Base-by-base conservation (phyloP, 257 asterid genomes). In the Asclepias syriaca region DNA sequence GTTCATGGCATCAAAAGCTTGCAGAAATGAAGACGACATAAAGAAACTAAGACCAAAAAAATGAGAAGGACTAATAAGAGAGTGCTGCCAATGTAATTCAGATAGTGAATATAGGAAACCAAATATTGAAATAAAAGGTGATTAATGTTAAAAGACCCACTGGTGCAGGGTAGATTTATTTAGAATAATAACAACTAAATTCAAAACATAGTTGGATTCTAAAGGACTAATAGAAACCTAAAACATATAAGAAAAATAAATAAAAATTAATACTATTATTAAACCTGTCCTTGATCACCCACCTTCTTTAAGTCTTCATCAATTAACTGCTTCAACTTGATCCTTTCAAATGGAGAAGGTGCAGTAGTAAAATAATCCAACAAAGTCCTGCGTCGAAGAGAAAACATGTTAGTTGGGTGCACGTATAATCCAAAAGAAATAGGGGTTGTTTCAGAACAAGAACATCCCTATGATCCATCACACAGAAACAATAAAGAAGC, bases 291-390 rank as follows among this genome's bases (percentile, higher is more conserved):
- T 16, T 10, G 27, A 40, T 37, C 57, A 19, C 70, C 15, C 88
- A 94, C 98, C 91, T 50, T 64, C 58, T 77, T 21, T 29, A 82
- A 72, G 51, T 81, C 85, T 70, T 72, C 69, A 19, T 68, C 60
- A 80, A 79, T 82, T 66, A 85, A 72, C 78, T 65, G 61, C 55
- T 72, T 79, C 73, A 54, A 84, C 76, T 65, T 83, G n/a, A 92
- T 79, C 84, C 93, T 86, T 80, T 89, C 81, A 46, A 91, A 95
- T 19, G 99, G 98, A 77, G 97, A 87, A 78, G 98, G 97, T 65
- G 98, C 93, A 83, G 68, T 79, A 59, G 80, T 71, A 74, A 91
- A 90, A 85, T 95, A 95, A 78, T 79, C 79, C 70, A 87, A 79
- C 65, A 88, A 76, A 50, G 85, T 70, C 95, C 99, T 94, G 89